A percentile compares a stretch with the other conserved stretches of the same genome.
Conservation (phyloP, 805 yeast species). For the Lipomyces mesembrius region DNA sequence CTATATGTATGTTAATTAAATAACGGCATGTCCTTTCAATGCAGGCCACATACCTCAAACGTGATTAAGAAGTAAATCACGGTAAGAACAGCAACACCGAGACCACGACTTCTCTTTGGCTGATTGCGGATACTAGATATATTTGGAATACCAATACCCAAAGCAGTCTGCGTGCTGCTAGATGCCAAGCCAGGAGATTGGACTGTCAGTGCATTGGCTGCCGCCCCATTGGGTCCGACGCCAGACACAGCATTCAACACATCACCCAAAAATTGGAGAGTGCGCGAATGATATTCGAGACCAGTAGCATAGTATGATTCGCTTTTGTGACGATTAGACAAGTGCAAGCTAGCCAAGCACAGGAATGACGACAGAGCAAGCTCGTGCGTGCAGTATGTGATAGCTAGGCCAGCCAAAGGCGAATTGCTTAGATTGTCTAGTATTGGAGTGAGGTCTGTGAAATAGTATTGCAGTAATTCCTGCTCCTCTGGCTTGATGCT, state of each 20-base stretch:
- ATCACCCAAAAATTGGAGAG: conserved; percentile 28
- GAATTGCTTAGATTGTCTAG: conserved; percentile 32
- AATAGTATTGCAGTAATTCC: conserved; percentile 31
- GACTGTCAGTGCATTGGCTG: not conserved
- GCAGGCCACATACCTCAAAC: conserved; percentile 20
- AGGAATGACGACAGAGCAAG: conserved; percentile 32
- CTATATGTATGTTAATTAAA: not conserved
- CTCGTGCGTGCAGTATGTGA: conserved; percentile 34
- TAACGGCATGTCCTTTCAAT: not conserved
- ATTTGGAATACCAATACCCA: conserved; percentile 12
- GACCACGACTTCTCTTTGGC: conserved; percentile 27
- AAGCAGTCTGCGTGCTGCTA: not conserved
- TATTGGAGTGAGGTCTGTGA: conserved; percentile 33
- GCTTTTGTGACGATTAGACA: conserved; percentile 17
- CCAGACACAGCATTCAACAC: conserved; percentile 25
- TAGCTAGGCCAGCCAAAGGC: conserved; percentile 32
- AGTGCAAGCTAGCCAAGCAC: conserved; percentile 30
- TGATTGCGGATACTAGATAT: conserved; percentile 17
- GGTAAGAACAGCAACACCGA: conserved; percentile 31
- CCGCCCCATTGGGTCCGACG: not conserved
- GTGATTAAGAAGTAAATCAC: conserved; percentile 33
- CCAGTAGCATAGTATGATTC: conserved; percentile 30
- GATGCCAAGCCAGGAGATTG: not conserved
- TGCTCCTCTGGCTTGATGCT: conserved; percentile 32
- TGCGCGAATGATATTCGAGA: conserved; percentile 30